Base-by-base conservation (phyloP, 2,329 filamentous ascomycete genomes). In the Bimuria novae-zelandiae region DNA sequence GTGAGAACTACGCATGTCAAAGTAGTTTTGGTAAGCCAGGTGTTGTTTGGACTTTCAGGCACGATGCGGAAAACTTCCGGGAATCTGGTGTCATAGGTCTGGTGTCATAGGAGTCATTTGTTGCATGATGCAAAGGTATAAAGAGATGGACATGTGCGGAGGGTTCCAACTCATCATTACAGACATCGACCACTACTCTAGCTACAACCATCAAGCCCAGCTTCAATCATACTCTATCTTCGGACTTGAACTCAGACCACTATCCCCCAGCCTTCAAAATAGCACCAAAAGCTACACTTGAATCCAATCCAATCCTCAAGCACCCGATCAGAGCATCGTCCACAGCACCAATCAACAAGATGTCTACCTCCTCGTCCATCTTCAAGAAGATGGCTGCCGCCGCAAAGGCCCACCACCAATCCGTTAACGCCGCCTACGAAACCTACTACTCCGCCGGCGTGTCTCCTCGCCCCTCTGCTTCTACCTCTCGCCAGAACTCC, bases 391-490 rank as follows among this genome's bases (percentile, higher is more conserved):
- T 41, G n/a, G 22, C 39, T n/a, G 21, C 39, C 12, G 7, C 16
- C 21, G 39, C 23, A 27, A 41, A 41, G 22, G 39, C 22, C 12
- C 39, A 41, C 14, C 39, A 41, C 12, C 22, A 41, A n/a, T 27
- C 22, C 4, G 16, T 41, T 14, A 41, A 41, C 39, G 21, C 21
- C 6, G 39, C 39, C 21, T 41, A 41, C 23, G 21, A 25, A 16
- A 41, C 19, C 21, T 41, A 41, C 22, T 41, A 41, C 22, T 41
- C 39, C 19, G 39, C 11, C 23, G 39, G 69, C 58, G 86, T 86
- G 61, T 93, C 89, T 50, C 17, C 36, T 10, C 92, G 21, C 14
- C 14, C 43, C 21, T 46, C 43, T 16, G 30, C 22, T 17, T 22
- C 43, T 11, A 22, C 43, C 12, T 35, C 43, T 16, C 43, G 43